A percentile compares a stretch with the other conserved stretches of the same genome.
Conservation (phyloP, 345 rosid species). For the Populus deltoides region DNA sequence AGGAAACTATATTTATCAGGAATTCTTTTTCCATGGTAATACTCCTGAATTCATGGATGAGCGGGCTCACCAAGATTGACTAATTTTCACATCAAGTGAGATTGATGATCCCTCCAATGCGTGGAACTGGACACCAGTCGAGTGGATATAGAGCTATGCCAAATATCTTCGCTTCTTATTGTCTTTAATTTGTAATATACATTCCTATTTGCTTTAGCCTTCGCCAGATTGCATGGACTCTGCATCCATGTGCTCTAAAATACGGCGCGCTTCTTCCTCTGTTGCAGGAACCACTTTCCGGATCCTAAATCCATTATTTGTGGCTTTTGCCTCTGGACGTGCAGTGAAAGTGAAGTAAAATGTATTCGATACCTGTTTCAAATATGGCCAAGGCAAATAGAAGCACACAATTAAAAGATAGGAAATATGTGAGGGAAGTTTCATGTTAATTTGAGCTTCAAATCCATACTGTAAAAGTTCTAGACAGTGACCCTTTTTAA, state of each 20-base stretch:
- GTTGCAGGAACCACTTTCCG: constrained; percentile 81
- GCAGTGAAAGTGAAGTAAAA: constrained; percentile 79
- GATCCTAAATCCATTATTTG: constrained; percentile 46
- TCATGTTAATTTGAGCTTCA: neutral
- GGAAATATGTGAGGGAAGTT: neutral
- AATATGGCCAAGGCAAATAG: neutral
- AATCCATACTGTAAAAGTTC: neutral
- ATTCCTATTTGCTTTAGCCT: neutral
- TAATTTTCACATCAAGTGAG: neutral
- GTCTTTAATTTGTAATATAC: neutral
- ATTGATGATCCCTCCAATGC: neutral
- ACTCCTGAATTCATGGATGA: too few species aligned
- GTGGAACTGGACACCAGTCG: neutral
- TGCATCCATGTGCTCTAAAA: constrained; percentile 72
- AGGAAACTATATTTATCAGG: neutral
- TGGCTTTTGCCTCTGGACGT: constrained; percentile 62
- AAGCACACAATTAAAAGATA: neutral
- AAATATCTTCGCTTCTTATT: neutral
- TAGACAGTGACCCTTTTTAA: neutral
- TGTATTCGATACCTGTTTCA: constrained; percentile 69
- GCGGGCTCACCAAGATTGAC: neutral
- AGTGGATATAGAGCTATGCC: neutral
- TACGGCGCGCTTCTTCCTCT: constrained; percentile 76
- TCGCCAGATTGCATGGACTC: constrained; percentile 32
- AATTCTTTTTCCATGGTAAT: neutral